Base-by-base conservation (phyloP, 495 filamentous ascomycete species). In the Talaromyces proteolyticus region DNA sequence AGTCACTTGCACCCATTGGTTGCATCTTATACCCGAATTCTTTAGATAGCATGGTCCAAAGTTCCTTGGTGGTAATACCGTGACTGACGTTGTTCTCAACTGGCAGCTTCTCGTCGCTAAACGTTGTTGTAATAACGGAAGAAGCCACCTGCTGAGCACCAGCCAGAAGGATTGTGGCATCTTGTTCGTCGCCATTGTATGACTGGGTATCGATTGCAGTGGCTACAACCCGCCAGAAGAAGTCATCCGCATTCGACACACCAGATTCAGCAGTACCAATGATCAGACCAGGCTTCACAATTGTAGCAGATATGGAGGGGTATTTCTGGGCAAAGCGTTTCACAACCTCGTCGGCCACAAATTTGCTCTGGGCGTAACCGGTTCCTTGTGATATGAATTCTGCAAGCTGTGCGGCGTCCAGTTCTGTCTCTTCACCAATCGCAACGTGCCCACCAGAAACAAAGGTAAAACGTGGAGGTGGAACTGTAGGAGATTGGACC, bases 301-400 rank as follows among this genome's bases (percentile, higher is more conserved):
- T 57, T 1, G 53, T 41, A 0, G 51, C 43, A 37, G 64, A 50
- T 21, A 47, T 42, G 37, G 49, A 44, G 18, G 49, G 38, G 23
- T 52, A 36, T 1, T 39, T 26, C 6, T 40, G 19, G 22, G 54
- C 57, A 44, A 56, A 57, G 14, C 48, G 50, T 45, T 54, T 53
- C 12, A 69, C 63, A 7, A 66, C 7, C 0, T 51, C 14, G 48
- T 69, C 67, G 11, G 66, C 53, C 17, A 70, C 24, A 41, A 58
- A 57, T 42, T 70, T 70, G n/a, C 58, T 63, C 26, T 67, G 62
- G 11, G 45, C 44, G 52, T 70, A 70, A 7, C 64, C 66, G 29
- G 47, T 61, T 16, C 56, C 43, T 34, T 1, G 26, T 42, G 29
- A 2, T 14, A 34, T 34, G 2, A 18, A 25, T 29, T 37, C 29